phyloP scores from a whole-genome alignment of 441 rosid genomes.

The Euphorbia schlechtendalii region DNA sequence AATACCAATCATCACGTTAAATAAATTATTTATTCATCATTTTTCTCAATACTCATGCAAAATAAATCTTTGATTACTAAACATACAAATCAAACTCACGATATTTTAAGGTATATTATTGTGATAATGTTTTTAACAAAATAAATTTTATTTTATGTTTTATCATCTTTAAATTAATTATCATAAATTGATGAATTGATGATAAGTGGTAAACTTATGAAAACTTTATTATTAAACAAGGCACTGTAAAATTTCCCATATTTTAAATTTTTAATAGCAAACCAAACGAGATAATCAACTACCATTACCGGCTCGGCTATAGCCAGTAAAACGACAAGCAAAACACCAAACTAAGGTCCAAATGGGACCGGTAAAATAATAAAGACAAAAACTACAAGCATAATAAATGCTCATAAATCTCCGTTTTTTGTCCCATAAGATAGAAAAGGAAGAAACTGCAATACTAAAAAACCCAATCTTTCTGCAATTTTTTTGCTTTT shows the following conservation, averaged over 20 bases:
- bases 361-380: constrained; percentile 32
- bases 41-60: background rate
- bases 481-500: background rate
- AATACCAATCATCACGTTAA: constrained; percentile 18
- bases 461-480: constrained; percentile 7
- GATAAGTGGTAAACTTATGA: no score
- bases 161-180: no score
- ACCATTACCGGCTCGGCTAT: constrained; percentile 34
- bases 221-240: no score
- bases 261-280: constrained; percentile 9
- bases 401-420: constrained; percentile 28
- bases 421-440: constrained; percentile 21
- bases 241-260: background rate
- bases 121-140: no score
- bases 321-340: constrained; percentile 27
- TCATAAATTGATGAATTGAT: no score
- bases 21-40: constrained; percentile 11
- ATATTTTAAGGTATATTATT: no score
- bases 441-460: background rate
- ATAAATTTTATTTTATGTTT: no score
- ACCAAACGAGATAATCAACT: constrained; percentile 21
- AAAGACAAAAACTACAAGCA: constrained; percentile 23
- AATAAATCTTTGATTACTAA: no score
- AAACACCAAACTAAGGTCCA: background rate
- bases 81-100: no score